phyloP scores from a whole-genome alignment of 345 rosid genomes.

The Aegle marmelos region DNA sequence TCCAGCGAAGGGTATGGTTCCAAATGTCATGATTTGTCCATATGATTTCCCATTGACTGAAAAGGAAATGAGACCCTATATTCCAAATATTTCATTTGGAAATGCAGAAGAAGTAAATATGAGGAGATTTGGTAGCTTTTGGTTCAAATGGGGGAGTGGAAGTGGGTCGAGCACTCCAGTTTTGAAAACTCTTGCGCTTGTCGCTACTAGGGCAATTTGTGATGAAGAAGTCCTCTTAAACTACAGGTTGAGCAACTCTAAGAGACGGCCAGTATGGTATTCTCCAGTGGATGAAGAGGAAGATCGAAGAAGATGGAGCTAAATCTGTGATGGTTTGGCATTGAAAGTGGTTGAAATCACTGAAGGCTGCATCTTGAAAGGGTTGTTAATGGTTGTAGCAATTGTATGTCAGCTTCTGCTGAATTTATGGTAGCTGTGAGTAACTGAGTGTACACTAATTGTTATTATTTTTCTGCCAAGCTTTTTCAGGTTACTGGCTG shows the following conservation, averaged over 20 bases:
- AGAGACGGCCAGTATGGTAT: slow-evolving; percentile 72
- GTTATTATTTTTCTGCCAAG: neutral
- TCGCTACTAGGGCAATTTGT: slow-evolving; percentile 65
- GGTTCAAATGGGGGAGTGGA: slow-evolving; percentile 47
- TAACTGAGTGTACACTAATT: neutral
- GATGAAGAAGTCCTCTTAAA: slow-evolving; percentile 77
- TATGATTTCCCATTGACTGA: slow-evolving; percentile 76
- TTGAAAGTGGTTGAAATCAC: slow-evolving; percentile 1
- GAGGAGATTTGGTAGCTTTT: slow-evolving; percentile 69
- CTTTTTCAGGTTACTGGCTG: neutral
- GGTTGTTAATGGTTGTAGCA: neutral
- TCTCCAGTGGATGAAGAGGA: slow-evolving; percentile 77
- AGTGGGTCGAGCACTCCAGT: slow-evolving; percentile 31
- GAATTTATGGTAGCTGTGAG: neutral
- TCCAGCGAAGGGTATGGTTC: slow-evolving; percentile 58
- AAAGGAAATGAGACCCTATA: slow-evolving; percentile 59
- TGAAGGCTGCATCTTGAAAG: neutral
- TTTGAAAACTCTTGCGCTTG: slow-evolving; percentile 68
- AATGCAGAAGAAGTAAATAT: slow-evolving; percentile 51
- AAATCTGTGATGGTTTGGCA: slow-evolving; percentile 1
- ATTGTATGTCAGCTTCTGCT: neutral
- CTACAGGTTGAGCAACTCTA: slow-evolving; percentile 65
- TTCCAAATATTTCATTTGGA: slow-evolving; percentile 65
- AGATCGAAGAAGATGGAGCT: slow-evolving; percentile 68
- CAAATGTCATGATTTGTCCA: slow-evolving; percentile 85